Base-by-base conservation (phyloP, 345 rosid genomes). In the Citrus maxima region DNA sequence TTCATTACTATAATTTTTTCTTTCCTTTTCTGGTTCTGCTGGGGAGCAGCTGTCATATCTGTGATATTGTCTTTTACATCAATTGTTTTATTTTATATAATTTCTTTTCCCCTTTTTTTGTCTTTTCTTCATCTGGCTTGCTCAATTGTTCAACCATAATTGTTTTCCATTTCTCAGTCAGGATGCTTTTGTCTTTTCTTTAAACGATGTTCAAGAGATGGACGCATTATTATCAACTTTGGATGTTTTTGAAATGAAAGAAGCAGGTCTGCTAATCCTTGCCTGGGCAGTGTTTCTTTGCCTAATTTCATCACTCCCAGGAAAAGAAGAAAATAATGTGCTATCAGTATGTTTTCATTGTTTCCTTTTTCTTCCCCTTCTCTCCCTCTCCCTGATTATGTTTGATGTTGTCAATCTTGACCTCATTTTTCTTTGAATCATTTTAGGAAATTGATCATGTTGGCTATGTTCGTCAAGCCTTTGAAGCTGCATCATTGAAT, bases 251-350 rank as follows among this genome's bases (percentile, higher is more conserved):
- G 94, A 89, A 80, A 84, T 84, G 84, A 91, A 84, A 89, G 97
- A 94, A 83, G 87, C 90, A 37, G 97, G 95, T 63, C 93, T 93
- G 3, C 84, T 96, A 40, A 75, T 93, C 80, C 91, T 93, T 75
- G 84, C 97, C 59, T 96, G 99, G 99, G 99, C 98, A 19, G 97
- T 91, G 58, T 96, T 90, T 83, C 87, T 96, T 79, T 91, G 97
- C 88, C 95, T 96, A 76, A 77, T 94, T 72, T 83, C 89, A 37
- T 93, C 98, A 28, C 94, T 96, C 75, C 94, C 93, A 66, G 90
- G 85, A 72, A 86, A 86, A 81, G 98, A 91, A 84, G 93, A 90
- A 69, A 83, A 63, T 85, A 80, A 75, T 81, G 81, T 85, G 74
- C 79, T 94, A 83, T 86, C 80, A 94, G 98, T 94, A 81, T 77